These are phyloP conservation scores for Lagerstroemia speciosa DNA, from an alignment of 345 rosid species.

Conservation along the genomic window DNA sequence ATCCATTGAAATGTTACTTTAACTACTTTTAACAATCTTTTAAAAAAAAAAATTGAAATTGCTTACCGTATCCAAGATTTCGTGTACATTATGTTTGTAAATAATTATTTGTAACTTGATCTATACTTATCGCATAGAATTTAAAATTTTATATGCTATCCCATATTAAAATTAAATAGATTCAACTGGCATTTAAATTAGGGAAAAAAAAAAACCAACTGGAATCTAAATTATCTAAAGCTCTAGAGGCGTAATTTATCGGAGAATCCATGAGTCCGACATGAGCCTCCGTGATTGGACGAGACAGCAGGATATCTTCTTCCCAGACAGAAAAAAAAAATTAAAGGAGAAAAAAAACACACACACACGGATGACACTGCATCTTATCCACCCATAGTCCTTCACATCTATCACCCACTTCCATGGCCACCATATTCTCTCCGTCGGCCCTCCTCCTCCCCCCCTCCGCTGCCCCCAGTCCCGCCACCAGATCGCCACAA, in stretches of 20 bases:
- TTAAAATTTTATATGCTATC: too few relatives aligned
- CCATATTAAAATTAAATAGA: too few relatives aligned
- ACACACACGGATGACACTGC: background rate
- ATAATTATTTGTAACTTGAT: too few relatives aligned
- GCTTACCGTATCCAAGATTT: too few relatives aligned
- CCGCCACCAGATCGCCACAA: slow-evolving; percentile 18
- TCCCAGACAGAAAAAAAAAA: background rate
- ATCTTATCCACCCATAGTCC: slow-evolving; percentile 7
- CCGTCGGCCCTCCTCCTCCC: slow-evolving; percentile 37
- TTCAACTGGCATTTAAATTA: too few relatives aligned
- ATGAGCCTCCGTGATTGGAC: background rate
- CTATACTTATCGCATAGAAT: too few relatives aligned
- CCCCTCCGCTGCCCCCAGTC: slow-evolving; percentile 21
- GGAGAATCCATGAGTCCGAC: too few relatives aligned
- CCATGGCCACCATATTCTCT: slow-evolving; percentile 55
- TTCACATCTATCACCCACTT: slow-evolving; percentile 15
- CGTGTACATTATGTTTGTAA: too few relatives aligned
- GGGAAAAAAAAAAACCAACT: background rate
- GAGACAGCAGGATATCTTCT: background rate
- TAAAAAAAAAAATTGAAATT: too few relatives aligned
- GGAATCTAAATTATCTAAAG: slow-evolving; percentile 2
- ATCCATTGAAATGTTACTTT: too few relatives aligned
- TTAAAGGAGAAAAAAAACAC: too few relatives aligned
- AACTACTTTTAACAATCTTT: too few relatives aligned
- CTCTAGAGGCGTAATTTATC: background rate